Conservation (phyloP, 2,329 filamentous ascomycete genomes). For the Mariannaea sp. region DNA sequence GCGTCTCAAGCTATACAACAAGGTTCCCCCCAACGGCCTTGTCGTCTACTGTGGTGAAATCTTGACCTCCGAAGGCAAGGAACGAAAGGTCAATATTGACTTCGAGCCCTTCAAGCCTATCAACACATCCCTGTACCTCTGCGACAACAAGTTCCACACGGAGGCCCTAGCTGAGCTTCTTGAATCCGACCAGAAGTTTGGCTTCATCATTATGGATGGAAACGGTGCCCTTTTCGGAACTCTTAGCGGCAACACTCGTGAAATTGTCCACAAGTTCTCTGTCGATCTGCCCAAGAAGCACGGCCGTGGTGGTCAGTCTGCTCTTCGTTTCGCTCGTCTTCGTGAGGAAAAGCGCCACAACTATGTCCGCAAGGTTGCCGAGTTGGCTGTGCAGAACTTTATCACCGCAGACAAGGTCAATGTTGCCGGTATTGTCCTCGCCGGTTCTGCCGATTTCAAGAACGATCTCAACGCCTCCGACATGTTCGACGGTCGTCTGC, state of each 20-base stretch:
- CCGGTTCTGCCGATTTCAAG: slow-evolving; percentile 99
- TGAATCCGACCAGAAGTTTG: slow-evolving; percentile 98
- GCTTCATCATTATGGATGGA: slow-evolving; percentile 99
- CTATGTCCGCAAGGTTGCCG: slow-evolving; percentile 98
- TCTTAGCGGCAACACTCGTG: slow-evolving; percentile 94
- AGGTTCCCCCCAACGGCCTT: slow-evolving; percentile 95
- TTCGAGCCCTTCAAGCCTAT: slow-evolving; percentile 99
- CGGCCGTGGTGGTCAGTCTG: slow-evolving; percentile 99
- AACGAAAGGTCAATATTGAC: slow-evolving; percentile 99
- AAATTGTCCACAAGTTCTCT: slow-evolving; percentile 96
- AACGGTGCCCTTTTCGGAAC: slow-evolving; percentile 98
- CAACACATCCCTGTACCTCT: slow-evolving; percentile 98
- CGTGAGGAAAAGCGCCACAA: slow-evolving; percentile 99
- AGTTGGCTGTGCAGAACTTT: slow-evolving; percentile 97
- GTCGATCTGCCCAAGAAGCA: slow-evolving; percentile 99
- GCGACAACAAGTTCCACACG: slow-evolving; percentile 99
- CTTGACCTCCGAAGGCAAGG: slow-evolving; percentile 96
- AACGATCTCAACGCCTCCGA: slow-evolving; percentile 98
- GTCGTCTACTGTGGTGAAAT: slow-evolving; percentile 99
- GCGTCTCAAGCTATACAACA: slow-evolving; percentile 98
- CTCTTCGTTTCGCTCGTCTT: slow-evolving; percentile 98
- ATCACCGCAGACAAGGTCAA: slow-evolving; percentile 99
- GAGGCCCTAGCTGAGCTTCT: slow-evolving; percentile 95
- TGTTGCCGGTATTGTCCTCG: slow-evolving; percentile 91
- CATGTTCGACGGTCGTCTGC: slow-evolving; percentile 91